Evolutionary conservation across 2,329 filamentous ascomycete species (phyloP).

Genomic region (Magnaporthiopsis poae): DNA sequence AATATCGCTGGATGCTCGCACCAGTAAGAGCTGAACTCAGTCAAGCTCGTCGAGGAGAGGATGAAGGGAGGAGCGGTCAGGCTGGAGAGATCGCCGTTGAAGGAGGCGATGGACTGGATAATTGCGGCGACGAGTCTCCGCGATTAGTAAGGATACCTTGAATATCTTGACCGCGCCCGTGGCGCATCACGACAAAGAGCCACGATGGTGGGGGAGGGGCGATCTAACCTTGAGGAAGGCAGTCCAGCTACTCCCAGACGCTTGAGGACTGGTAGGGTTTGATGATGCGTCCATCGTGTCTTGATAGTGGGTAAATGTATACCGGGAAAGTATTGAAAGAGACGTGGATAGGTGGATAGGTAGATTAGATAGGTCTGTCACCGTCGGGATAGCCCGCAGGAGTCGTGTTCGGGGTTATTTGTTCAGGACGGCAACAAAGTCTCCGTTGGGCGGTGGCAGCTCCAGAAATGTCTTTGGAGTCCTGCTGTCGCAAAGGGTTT

Average conservation of each 20-base stretch:
- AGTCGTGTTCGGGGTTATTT: background rate
- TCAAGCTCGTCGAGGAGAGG: slow-evolving; percentile 65
- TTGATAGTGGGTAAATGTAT: background rate
- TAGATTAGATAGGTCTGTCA: background rate
- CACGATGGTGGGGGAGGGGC: too few species aligned
- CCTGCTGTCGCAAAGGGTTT: background rate
- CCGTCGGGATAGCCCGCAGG: background rate
- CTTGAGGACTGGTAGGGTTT: slow-evolving; percentile 19
- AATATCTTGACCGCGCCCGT: background rate
- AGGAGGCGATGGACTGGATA: slow-evolving; percentile 61
- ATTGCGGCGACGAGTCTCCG: slow-evolving; percentile 4
- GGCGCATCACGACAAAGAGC: background rate
- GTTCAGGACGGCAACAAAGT: background rate
- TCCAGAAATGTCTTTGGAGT: background rate
- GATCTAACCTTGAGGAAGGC: slow-evolving; percentile 40
- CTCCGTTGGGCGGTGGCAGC: background rate
- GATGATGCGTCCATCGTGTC: background rate
- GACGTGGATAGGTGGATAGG: background rate
- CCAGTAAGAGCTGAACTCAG: slow-evolving; percentile 77
- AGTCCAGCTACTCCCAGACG: slow-evolving; percentile 36
- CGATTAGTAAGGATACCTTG: slow-evolving; percentile 9
- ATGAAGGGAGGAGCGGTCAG: slow-evolving; percentile 76
- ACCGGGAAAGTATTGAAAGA: background rate
- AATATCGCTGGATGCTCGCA: slow-evolving; percentile 69
- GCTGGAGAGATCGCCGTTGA: slow-evolving; percentile 72